Conservation (phyloP, 2,329 filamentous ascomycete species). For the Microcera coccophila region DNA sequence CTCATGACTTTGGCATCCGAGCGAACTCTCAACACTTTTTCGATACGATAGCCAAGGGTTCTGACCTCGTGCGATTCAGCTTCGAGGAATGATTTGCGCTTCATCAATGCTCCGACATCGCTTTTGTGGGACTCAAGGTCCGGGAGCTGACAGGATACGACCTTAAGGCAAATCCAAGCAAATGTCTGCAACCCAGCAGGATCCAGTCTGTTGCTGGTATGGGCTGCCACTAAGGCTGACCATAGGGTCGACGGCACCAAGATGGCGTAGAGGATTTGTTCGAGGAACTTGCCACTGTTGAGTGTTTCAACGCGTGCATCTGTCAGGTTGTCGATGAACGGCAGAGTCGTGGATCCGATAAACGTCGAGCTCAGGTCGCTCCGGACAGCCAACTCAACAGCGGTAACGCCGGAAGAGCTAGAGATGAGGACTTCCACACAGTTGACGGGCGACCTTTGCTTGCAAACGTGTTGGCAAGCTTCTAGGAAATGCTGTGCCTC, state of each 20-base stretch:
- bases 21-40: conserved; percentile 34
- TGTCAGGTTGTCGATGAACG: conserved; percentile 12
- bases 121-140: conserved; percentile 9
- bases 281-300: conserved; percentile 19
- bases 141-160: conserved; percentile 30
- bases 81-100: conserved; percentile 22
- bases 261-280: conserved; percentile 40
- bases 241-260: conserved; percentile 53
- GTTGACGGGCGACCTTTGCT: conserved; percentile 13
- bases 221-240: conserved; percentile 41
- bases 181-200: conserved; percentile 35
- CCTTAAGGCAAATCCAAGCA: conserved; percentile 47
- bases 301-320: conserved; percentile 14
- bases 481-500: conserved; percentile 29
- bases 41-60: conserved; percentile 34
- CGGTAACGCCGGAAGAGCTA: conserved; percentile 16
- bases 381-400: conserved; percentile 25
- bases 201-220: conserved; percentile 28
- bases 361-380: conserved; percentile 25
- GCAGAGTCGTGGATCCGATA: conserved; percentile 18
- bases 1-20: background rate
- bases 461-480: conserved; percentile 13
- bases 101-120: conserved; percentile 25
- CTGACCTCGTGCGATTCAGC: conserved; percentile 21
- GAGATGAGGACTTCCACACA: conserved; percentile 28